Evolutionary conservation across 768 basidiomycete species (phyloP).

Genomic region (Tulasnella sp.): DNA sequence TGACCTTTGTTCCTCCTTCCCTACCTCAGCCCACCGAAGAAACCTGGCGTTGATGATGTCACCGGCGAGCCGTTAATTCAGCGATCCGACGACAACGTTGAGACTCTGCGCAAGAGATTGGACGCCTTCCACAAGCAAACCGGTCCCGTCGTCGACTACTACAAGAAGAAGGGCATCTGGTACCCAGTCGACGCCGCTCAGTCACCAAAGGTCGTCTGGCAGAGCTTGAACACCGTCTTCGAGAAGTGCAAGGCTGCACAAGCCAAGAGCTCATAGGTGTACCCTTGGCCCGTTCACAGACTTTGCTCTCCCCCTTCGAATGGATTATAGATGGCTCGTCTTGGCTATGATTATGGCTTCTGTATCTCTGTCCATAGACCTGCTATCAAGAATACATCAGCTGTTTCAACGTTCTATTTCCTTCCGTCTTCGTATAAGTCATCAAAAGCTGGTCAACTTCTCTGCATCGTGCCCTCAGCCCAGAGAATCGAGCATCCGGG

Average conservation of each 20-base stretch:
- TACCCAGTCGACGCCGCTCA: slow-evolving; percentile 87
- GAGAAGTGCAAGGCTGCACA: slow-evolving; percentile 29
- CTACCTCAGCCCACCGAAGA: slow-evolving; percentile 80
- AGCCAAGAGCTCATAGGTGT: background rate
- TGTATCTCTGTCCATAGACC: background rate
- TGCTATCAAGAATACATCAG: background rate
- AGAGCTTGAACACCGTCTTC: slow-evolving; percentile 58
- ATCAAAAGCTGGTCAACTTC: too few relatives aligned
- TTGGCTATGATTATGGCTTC: background rate
- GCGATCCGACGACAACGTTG: slow-evolving; percentile 95
- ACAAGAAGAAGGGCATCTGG: slow-evolving; percentile 87
- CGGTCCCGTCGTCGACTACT: slow-evolving; percentile 92
- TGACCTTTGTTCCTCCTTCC: background rate
- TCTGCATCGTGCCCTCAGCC: background rate
- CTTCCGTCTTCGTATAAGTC: background rate
- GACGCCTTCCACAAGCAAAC: slow-evolving; percentile 87
- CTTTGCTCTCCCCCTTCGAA: background rate
- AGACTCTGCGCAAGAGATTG: slow-evolving; percentile 84
- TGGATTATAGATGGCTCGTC: background rate
- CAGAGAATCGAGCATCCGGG: background rate
- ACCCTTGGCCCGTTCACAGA: too few relatives aligned
- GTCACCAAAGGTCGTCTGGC: slow-evolving; percentile 87
- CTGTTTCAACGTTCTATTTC: background rate
- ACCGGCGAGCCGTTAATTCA: slow-evolving; percentile 95
- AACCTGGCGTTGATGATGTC: slow-evolving; percentile 83